Base-by-base conservation (phyloP, 257 asterid species). In the Lycium ferocissimum region DNA sequence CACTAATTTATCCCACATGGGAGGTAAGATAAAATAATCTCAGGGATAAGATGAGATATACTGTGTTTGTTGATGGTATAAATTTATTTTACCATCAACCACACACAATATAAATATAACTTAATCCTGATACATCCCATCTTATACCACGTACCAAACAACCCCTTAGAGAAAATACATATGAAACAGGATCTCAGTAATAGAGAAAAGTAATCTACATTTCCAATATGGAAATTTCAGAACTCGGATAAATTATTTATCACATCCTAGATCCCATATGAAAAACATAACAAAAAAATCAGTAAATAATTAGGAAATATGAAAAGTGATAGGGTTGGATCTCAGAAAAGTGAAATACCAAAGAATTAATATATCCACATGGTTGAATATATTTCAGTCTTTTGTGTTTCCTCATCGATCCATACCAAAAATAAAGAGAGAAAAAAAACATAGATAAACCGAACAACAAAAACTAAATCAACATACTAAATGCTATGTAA, bases 291-390 rank as follows among this genome's bases (percentile, higher is more conserved):
- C 7, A 13, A 37, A 17, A 40, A 38, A 3, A 7, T 3, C 26
- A 17, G 8, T 8, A 72, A 20, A 20, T 47, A 14, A 26, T 63
- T 12, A 73, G 59, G 5, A 12, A 73, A 26, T 47, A 20, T 2
- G 10, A 2, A 26, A 0, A 73, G 6, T 45, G 37, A 49, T 49
- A 22, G 4, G 40, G 40, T 49, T 51, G 22, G 63, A 76, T 26
- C 82, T 76, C 82, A 76, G 82, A 76, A 76, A 76, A 76, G 82
- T 76, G 82, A 76, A 76, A 76, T 76, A 76, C 82, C 82, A 33
- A 76, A 76, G 45, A 76, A 76, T 12, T 76, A 3, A 51, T 51
- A 76, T 76, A 76, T 76, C 82, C 63, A 12, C 82, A 76, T 76
- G 63, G 63, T 49, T 49, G 63, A 76, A 76, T 76, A 76, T 51